Conservation (phyloP, 2,329 filamentous ascomycete species). For the Colletotrichum phormii region DNA sequence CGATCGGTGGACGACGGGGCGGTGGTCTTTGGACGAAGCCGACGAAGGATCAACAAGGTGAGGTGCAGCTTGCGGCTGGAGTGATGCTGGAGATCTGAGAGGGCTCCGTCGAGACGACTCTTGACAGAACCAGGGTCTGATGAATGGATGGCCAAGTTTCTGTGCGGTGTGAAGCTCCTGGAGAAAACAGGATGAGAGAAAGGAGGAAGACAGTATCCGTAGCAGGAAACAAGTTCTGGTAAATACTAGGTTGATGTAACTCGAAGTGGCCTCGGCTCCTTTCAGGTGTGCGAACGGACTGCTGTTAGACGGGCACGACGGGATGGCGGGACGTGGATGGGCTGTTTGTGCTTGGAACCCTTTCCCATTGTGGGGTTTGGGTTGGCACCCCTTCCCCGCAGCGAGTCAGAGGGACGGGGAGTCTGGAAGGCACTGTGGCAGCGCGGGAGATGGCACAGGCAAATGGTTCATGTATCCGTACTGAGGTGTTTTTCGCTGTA, state of each 20-base stretch:
- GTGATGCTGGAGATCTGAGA: background rate
- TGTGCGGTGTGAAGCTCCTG: background rate
- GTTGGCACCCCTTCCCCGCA: slow-evolving; percentile 24
- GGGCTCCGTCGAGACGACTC: background rate
- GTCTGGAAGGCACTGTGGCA: background rate
- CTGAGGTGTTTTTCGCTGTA: background rate
- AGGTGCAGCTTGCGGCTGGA: slow-evolving; percentile 17
- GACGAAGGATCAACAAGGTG: slow-evolving; percentile 22
- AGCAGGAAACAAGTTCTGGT: slow-evolving; percentile 21
- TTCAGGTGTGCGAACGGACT: slow-evolving; percentile 17
- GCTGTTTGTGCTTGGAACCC: background rate
- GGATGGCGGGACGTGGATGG: slow-evolving; percentile 10
- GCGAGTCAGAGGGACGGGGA: slow-evolving; percentile 7
- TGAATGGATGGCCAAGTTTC: background rate
- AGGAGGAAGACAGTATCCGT: background rate
- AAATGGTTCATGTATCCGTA: background rate
- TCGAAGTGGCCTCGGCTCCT: slow-evolving; percentile 9
- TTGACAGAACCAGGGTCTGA: background rate
- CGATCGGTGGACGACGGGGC: slow-evolving; percentile 9
- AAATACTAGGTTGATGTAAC: background rate
- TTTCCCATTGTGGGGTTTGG: slow-evolving; percentile 11
- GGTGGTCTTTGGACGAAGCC: background rate
- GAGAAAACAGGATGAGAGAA: background rate
- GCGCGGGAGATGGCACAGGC: background rate
- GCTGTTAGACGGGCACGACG: background rate